phyloP scores from a whole-genome alignment of 1,139 yeast genomes.

The Candida gigantensis region DNA sequence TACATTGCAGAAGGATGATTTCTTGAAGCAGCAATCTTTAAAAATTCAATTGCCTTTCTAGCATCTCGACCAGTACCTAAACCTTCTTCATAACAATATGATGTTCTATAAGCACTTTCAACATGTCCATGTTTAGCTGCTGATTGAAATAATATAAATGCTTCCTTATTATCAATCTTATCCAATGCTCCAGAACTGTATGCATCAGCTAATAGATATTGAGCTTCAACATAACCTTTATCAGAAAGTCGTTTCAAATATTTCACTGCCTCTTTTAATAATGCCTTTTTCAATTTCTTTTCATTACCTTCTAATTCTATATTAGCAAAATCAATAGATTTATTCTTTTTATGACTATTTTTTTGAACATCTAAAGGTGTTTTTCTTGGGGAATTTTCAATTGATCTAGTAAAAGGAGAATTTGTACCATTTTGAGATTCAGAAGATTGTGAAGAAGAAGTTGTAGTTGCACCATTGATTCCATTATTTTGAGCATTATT shows the following conservation, averaged over 20 bases:
- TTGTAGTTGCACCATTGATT: slow-evolving; percentile 7
- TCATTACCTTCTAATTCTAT: slow-evolving; percentile 26
- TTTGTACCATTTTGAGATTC: slow-evolving; percentile 15
- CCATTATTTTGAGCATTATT: slow-evolving; percentile 1
- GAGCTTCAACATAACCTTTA: slow-evolving; percentile 86
- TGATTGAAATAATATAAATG: slow-evolving; percentile 73
- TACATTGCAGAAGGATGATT: slow-evolving; percentile 97
- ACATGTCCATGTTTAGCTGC: slow-evolving; percentile 94
- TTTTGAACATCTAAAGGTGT: slow-evolving; percentile 16
- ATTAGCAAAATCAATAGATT: slow-evolving; percentile 26
- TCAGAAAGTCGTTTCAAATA: slow-evolving; percentile 75
- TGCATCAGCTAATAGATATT: slow-evolving; percentile 86
- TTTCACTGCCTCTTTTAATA: slow-evolving; percentile 73
- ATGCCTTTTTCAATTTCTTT: slow-evolving; percentile 43
- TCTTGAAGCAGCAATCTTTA: slow-evolving; percentile 85
- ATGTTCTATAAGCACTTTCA: slow-evolving; percentile 89
- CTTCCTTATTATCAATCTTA: slow-evolving; percentile 75
- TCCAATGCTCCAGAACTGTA: slow-evolving; percentile 85
- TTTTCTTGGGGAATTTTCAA: slow-evolving; percentile 29
- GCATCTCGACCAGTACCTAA: slow-evolving; percentile 90
- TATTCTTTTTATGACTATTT: slow-evolving; percentile 19
- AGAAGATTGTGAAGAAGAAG: slow-evolving; percentile 16
- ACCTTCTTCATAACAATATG: slow-evolving; percentile 91
- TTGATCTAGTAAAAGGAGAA: slow-evolving; percentile 18
- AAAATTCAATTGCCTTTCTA: slow-evolving; percentile 78